A percentile compares a stretch with the other conserved stretches of the same genome.
These are phyloP conservation scores for Wickerhamomyces kurtzmanii DNA, from an alignment of 805 yeast genomes.

Conservation along the genomic window DNA sequence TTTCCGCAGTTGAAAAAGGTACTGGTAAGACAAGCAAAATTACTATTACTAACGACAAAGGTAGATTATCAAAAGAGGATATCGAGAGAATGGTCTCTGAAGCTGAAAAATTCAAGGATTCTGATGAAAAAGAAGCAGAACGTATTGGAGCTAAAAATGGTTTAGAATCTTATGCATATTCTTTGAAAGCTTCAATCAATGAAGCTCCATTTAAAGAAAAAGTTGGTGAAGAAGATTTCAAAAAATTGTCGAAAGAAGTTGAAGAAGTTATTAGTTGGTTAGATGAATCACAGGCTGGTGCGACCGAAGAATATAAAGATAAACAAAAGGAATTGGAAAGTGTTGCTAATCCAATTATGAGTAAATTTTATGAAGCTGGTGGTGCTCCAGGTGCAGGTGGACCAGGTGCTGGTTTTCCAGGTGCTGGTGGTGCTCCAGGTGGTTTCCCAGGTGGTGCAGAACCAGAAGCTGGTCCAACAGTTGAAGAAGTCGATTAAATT, in stretches of 20 bases:
- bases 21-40: constrained; percentile 96
- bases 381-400: constrained; percentile 77
- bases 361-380: constrained; percentile 86
- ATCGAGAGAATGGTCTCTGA: constrained; percentile 96
- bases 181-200: constrained; percentile 72
- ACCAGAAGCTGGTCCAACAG: constrained; percentile 62
- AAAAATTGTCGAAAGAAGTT: constrained; percentile 71
- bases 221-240: constrained; percentile 62
- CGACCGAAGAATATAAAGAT: constrained; percentile 87
- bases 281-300: constrained; percentile 85
- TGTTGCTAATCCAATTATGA: constrained; percentile 93
- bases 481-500: constrained; percentile 71
- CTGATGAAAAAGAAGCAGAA: constrained; percentile 89
- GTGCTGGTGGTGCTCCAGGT: constrained; percentile 37
- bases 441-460: constrained; percentile 59
- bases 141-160: constrained; percentile 94
- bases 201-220: constrained; percentile 75
- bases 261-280: constrained; percentile 85
- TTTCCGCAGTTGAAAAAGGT: constrained; percentile 96
- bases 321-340: constrained; percentile 96
- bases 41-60: constrained; percentile 97
- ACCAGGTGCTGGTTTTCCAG: constrained; percentile 61
- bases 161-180: constrained; percentile 92
- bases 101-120: constrained; percentile 97
- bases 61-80: constrained; percentile 96